A percentile compares a stretch with the other conserved stretches of the same genome.
phyloP scores from a whole-genome alignment of 768 basidiomycete genomes.

The Pleurotus sapidus region DNA sequence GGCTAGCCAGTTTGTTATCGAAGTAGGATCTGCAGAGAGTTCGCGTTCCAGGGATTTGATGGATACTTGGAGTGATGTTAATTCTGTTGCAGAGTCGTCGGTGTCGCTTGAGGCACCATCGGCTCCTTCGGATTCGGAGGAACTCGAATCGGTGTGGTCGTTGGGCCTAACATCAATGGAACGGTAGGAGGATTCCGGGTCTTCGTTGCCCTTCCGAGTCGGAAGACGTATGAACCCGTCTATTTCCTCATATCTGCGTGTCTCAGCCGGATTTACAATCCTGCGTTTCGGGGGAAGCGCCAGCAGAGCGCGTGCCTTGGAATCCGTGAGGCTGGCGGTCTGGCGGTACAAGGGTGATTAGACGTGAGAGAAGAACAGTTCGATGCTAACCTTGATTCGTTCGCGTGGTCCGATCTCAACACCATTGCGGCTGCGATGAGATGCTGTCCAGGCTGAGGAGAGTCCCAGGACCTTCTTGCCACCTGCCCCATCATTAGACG shows the following conservation, averaged over 20 bases:
- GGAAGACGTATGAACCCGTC: constrained; percentile 66
- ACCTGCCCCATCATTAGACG: constrained; percentile 52
- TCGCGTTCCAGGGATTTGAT: constrained; percentile 57
- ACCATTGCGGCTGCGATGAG: constrained; percentile 44
- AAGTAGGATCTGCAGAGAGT: constrained; percentile 48
- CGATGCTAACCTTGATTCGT: constrained; percentile 38
- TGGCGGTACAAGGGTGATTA: constrained; percentile 12
- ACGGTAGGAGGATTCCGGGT: constrained; percentile 43
- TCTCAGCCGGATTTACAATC: constrained; percentile 34
- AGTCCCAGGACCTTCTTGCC: constrained; percentile 68
- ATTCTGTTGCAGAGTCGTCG: constrained; percentile 22
- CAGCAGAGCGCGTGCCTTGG: constrained; percentile 51
- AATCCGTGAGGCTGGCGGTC: constrained; percentile 57
- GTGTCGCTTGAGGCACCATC: constrained; percentile 15
- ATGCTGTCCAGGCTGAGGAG: constrained; percentile 43
- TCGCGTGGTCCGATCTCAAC: constrained; percentile 51
- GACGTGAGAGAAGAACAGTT: background rate
- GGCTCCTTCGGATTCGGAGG: constrained; percentile 25
- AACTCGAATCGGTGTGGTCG: constrained; percentile 29
- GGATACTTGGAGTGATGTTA: constrained; percentile 57
- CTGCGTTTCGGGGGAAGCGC: constrained; percentile 48
- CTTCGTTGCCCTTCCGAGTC: constrained; percentile 29
- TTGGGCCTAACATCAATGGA: constrained; percentile 36
- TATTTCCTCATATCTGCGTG: constrained; percentile 55
- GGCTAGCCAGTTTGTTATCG: constrained; percentile 57